Percentiles rank a stretch among this genome's conserved stretches.
Evolutionary conservation across 805 yeast genomes (phyloP).

Genomic region (Sungouiozyma ichnusensis): DNA sequence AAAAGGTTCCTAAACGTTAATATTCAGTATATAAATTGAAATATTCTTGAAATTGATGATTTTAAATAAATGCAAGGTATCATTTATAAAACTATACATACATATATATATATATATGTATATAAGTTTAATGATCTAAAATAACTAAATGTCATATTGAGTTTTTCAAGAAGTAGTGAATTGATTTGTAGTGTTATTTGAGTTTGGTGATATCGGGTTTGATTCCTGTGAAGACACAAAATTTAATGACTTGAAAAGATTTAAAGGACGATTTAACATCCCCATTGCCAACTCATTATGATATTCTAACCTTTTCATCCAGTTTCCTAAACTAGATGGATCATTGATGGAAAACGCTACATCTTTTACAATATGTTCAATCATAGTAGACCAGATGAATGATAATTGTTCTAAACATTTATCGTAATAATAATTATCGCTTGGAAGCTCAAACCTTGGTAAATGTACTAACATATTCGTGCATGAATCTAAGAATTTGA

Average conservation of each 20-base stretch:
- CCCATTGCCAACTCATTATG: conserved; percentile 20
- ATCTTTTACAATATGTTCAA: conserved; percentile 21
- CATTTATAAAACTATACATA: no score
- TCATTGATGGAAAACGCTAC: conserved; percentile 12
- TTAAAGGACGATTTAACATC: conserved; percentile 18
- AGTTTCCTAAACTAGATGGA: conserved; percentile 10
- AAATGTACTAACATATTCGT: conserved; percentile 21
- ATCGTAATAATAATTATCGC: conserved; percentile 29
- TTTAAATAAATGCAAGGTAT: no score
- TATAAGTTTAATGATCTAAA: no score
- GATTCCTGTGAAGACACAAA: background rate
- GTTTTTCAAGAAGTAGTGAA: background rate
- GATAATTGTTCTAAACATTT: conserved; percentile 29
- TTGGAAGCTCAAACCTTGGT: conserved; percentile 25
- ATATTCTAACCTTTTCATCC: conserved; percentile 15
- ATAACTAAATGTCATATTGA: no score
- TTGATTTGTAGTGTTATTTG: background rate
- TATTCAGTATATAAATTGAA: no score
- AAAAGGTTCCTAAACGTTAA: background rate
- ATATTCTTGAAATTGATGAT: no score
- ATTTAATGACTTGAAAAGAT: conserved; percentile 16
- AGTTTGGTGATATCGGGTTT: background rate
- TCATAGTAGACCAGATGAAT: conserved; percentile 24
- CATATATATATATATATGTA: no score
- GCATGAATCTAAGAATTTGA: conserved; percentile 22